A percentile compares a stretch with the other conserved stretches of the same genome.
Conservation (phyloP, 202 grass and related monocot species). For the Bolboschoenoplectus hybrid region DNA sequence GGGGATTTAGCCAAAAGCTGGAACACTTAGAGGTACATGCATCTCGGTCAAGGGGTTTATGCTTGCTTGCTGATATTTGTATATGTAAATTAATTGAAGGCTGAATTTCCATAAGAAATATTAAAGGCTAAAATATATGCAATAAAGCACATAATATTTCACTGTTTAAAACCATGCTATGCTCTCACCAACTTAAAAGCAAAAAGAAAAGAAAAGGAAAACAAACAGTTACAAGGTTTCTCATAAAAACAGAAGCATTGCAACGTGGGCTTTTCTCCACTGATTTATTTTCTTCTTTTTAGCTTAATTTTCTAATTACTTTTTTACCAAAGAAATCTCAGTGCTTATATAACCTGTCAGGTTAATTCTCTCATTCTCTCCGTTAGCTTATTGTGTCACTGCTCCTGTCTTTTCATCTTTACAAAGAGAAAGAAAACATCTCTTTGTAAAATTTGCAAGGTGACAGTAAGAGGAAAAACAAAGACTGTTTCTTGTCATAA, state of each 20-base stretch:
- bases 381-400: background rate
- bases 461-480: background rate
- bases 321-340: background rate
- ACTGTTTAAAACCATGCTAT: background rate
- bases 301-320: background rate
- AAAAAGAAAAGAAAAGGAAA: background rate
- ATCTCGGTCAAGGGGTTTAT: background rate
- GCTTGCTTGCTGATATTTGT: background rate
- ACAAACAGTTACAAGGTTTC: background rate
- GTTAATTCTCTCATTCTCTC: constrained; percentile 25
- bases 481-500: background rate
- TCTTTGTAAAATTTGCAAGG: background rate
- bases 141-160: background rate
- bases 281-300: background rate
- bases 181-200: background rate
- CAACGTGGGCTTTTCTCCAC: background rate
- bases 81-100: background rate
- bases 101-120: background rate
- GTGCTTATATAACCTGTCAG: constrained; percentile 14
- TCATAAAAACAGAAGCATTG: background rate
- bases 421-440: background rate
- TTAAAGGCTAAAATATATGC: background rate
- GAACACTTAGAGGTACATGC: background rate
- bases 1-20: background rate
- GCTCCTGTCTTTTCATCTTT: constrained; percentile 14